phyloP scores from a whole-genome alignment of 2,329 filamentous ascomycete genomes.

The Hortaea sp. region DNA sequence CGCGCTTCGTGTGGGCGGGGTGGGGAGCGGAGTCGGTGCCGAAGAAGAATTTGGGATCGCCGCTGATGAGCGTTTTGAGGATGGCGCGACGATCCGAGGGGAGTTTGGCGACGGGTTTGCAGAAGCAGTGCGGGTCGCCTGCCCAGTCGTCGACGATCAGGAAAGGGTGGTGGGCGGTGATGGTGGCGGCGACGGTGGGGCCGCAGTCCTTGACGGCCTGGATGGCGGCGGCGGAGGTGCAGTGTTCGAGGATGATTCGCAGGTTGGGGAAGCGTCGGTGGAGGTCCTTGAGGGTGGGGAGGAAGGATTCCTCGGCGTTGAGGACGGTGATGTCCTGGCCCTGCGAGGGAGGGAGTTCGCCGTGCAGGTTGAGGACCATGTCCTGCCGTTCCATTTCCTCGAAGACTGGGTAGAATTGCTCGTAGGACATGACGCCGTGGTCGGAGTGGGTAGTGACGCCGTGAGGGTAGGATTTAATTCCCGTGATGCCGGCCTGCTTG shows the following conservation, averaged over 20 bases:
- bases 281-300: slow-evolving; percentile 66
- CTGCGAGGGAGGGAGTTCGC: slow-evolving; percentile 58
- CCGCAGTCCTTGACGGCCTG: slow-evolving; percentile 69
- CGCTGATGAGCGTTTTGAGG: slow-evolving; percentile 51
- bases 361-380: slow-evolving; percentile 86
- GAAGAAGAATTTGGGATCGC: slow-evolving; percentile 61
- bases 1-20: slow-evolving; percentile 49
- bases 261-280: slow-evolving; percentile 66
- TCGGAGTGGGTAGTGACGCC: slow-evolving; percentile 51
- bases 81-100: slow-evolving; percentile 64
- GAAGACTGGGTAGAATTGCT: slow-evolving; percentile 68
- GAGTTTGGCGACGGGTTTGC: slow-evolving; percentile 57
- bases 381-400: slow-evolving; percentile 78
- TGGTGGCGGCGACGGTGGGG: slow-evolving; percentile 65
- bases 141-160: slow-evolving; percentile 67
- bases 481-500: slow-evolving; percentile 58
- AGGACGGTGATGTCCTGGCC: slow-evolving; percentile 35
- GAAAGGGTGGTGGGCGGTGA: slow-evolving; percentile 79
- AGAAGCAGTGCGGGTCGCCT: slow-evolving; percentile 66
- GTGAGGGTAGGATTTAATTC: slow-evolving; percentile 60
- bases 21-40: slow-evolving; percentile 67
- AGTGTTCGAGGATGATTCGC: slow-evolving; percentile 65
- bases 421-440: slow-evolving; percentile 59
- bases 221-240: slow-evolving; percentile 72
- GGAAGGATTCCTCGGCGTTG: slow-evolving; percentile 65